These are phyloP conservation scores for Arthrobotrys megalospora DNA, from an alignment of 2,329 filamentous ascomycete genomes.

Conservation along the genomic window DNA sequence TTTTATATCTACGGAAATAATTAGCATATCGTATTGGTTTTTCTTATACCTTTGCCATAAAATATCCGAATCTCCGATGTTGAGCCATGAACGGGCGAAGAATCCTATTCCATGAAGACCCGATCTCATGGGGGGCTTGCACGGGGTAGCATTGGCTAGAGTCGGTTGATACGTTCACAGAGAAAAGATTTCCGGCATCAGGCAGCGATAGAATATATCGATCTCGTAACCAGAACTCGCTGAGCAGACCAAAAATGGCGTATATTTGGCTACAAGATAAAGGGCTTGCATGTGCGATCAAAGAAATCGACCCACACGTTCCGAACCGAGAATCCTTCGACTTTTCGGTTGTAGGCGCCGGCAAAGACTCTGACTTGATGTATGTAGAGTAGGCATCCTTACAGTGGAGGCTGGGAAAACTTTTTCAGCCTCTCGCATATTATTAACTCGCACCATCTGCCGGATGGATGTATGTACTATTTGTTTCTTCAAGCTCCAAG, in stretches of 20 bases:
- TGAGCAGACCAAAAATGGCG: too few species aligned
- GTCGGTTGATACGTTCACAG: background rate
- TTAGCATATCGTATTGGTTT: too few species aligned
- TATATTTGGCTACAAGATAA: too few species aligned
- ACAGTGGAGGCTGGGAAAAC: conserved; percentile 18
- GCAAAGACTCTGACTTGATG: background rate
- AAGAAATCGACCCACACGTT: conserved; percentile 25
- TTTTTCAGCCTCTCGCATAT: conserved; percentile 20
- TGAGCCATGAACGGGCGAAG: background rate
- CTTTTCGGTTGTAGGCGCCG: conserved; percentile 21
- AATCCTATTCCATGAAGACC: too few species aligned
- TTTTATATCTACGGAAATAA: too few species aligned
- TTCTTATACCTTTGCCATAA: background rate
- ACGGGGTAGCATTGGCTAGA: conserved; percentile 1
- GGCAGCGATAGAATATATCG: background rate
- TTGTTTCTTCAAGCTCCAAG: conserved; percentile 9
- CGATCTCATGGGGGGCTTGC: background rate
- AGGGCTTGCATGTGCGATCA: too few species aligned
- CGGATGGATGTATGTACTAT: conserved; percentile 27
- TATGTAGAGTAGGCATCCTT: conserved; percentile 10
- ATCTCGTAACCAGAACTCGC: too few species aligned
- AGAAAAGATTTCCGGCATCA: conserved; percentile 9
- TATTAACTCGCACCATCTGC: conserved; percentile 9
- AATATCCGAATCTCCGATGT: conserved; percentile 19
- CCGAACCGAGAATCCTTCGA: conserved; percentile 28